A percentile compares a stretch with the other conserved stretches of the same genome.
phyloP scores from a whole-genome alignment of 148 eudicot genomes.

The Talinum fruticosum region DNA sequence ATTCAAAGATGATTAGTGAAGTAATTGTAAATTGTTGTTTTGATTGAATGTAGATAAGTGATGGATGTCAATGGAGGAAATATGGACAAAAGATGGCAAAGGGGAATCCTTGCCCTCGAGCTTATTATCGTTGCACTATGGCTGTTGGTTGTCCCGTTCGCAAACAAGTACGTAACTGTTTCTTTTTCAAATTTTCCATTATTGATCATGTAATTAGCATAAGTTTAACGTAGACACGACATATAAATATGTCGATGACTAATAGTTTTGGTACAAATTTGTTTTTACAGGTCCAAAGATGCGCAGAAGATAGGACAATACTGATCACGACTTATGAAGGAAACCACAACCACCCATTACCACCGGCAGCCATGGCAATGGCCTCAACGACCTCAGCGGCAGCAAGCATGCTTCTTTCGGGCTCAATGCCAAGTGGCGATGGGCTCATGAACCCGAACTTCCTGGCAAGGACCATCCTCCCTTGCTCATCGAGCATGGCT shows the following conservation, averaged over 20 bases:
- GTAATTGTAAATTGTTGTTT: neutral
- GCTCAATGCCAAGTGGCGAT: conserved; percentile 80
- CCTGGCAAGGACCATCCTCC: conserved; percentile 70
- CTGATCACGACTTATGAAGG: conserved; percentile 91
- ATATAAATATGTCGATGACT: neutral
- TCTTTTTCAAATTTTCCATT: too few species aligned
- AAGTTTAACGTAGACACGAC: too few species aligned
- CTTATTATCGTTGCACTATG: conserved; percentile 65
- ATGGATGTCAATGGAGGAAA: conserved; percentile 35
- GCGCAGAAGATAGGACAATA: conserved; percentile 76
- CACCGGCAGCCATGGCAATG: conserved; percentile 94
- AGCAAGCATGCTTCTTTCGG: conserved; percentile 83
- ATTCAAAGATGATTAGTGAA: neutral
- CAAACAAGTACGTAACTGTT: conserved; percentile 61
- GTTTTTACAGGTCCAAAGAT: conserved; percentile 74
- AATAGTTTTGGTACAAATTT: neutral
- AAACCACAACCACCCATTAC: conserved; percentile 83
- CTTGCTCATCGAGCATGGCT: conserved; percentile 78
- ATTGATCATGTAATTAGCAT: too few species aligned
- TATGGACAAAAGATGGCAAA: conserved; percentile 34
- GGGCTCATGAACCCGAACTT: conserved; percentile 77
- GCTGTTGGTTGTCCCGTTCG: conserved; percentile 93
- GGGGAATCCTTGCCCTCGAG: conserved; percentile 31
- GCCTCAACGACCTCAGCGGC: conserved; percentile 92
- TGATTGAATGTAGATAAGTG: conserved; percentile 29